Base-by-base conservation (phyloP, 176 grass and related monocot species). In the Zizania latifolia region DNA sequence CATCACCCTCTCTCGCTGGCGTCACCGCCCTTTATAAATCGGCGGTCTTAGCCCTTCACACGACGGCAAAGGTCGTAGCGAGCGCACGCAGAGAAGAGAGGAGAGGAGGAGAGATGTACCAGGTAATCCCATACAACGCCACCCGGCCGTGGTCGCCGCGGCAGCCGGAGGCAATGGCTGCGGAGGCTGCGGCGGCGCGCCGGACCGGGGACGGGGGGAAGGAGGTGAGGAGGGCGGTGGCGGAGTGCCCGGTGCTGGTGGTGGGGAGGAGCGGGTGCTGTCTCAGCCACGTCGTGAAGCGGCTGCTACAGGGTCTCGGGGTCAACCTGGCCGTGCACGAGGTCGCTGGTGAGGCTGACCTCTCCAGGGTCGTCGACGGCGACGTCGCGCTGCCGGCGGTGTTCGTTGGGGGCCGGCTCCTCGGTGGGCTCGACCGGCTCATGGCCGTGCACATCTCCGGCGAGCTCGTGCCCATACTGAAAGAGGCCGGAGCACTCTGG, bases 261-360 rank as follows among this genome's bases (percentile, higher is more conserved):
- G 82, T 99, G 57, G 91, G 89, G 7, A 37, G 72, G 80, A 65
- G 78, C 71, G 94, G 86, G 21, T n/a, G 95, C 81, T 99, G 95
- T 79, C 84, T 99, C 45, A 90, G 91, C 82, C 95, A 99, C 78
- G 89, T 94, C 2, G 95, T 93, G 54, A 87, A 86, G 81, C 81
- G 82, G 36, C 79, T 94, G 81, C 95, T 99, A 45, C 91, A 88
- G 44, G 86, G 86, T 17, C 91, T 94, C 24, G 95, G 91, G 22
- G 95, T 99, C 9, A 99, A 99, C 82, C 95, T 91, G 0, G 76
- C 76, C 26, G 84, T 92, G 57, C 86, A 76, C 71, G 95, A 99
- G 79, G 85, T 99, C 68, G 89, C 80, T 28, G 91, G 79, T 43
- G 91, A 94, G 50, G 74, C 67, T 10, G 74, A 78, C 15, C 79